Base-by-base conservation (phyloP, 2,329 filamentous ascomycete species). In the Sarocladiaceae sp. region DNA sequence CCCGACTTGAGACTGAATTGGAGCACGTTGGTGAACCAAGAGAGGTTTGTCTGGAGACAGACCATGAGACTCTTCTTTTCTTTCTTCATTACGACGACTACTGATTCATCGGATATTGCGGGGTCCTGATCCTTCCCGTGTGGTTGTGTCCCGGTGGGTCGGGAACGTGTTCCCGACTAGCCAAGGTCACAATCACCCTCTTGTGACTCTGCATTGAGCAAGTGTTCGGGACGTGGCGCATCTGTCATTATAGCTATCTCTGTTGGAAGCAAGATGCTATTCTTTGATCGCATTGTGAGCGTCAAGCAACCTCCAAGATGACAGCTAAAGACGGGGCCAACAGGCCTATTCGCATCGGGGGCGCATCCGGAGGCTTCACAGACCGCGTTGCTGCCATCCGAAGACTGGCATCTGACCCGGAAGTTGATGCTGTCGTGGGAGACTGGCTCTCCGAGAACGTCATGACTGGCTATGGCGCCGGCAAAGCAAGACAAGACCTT, bases 321-420 rank as follows among this genome's bases (percentile, higher is more conserved):
- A 6, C 23, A 3, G 7, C 23, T 16, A 29, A 12, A 15, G 48
- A 42, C 13, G 9, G 18, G n/a, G 23, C 23, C n/a, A 41, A 15
- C 12, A 48, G 53, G 15, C 51, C 58, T 4, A 52, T 61, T 27
- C 55, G 57, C 23, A 55, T 62, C 16, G 58, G 51, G 4, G 58
- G 58, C 4, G 54, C 54, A 39, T 58, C 55, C 1, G 58, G 58
- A 11, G 57, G 56, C 7, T 59, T 61, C 50, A 53, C 53, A 18
- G 51, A 58, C 45, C 52, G 53, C 55, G 62, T 56, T 57, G 65
- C 44, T 40, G 54, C 56, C 46, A 58, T 58, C 15, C 39, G 33
- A 29, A 47, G 49, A 13, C 47, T 58, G 1, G 55, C 55, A 5
- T 47, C 39, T 9, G 50, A 57, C 34, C 46, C 47, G 10, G 37